Evolutionary conservation across 768 basidiomycete species (phyloP).

Genomic region (Tricholoma terreum): DNA sequence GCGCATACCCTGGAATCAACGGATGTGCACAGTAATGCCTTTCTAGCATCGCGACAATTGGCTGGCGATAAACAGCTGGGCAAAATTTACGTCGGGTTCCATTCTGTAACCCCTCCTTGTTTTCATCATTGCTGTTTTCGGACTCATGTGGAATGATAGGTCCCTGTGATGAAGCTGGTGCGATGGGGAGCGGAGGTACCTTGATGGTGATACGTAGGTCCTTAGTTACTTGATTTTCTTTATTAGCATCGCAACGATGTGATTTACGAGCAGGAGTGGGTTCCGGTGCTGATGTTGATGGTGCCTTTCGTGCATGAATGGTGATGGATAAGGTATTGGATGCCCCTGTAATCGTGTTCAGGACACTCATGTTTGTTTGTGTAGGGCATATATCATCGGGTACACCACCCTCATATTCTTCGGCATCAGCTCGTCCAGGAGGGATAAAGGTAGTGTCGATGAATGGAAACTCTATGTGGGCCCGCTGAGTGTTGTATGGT

Average conservation of each 20-base stretch:
- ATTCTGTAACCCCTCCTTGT: too few species aligned
- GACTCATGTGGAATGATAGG: neutral
- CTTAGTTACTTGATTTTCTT: neutral
- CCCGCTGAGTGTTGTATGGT: conserved; percentile 18
- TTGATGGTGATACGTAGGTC: neutral
- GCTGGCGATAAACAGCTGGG: conserved; percentile 7
- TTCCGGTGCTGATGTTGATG: neutral
- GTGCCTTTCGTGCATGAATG: neutral
- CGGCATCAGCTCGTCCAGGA: too few species aligned
- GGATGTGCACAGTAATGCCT: neutral
- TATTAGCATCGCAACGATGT: too few species aligned
- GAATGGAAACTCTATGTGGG: too few species aligned
- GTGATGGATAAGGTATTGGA: neutral
- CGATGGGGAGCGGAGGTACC: neutral
- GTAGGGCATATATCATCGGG: conserved; percentile 5
- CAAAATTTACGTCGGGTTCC: conserved; percentile 13
- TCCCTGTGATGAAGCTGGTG: neutral
- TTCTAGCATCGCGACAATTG: neutral
- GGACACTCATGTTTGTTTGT: neutral
- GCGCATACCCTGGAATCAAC: too few species aligned
- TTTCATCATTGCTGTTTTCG: too few species aligned
- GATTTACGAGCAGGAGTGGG: neutral
- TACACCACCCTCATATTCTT: conserved; percentile 30
- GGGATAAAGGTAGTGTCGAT: too few species aligned
- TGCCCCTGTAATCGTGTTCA: neutral